Percentiles rank a stretch among this genome's conserved stretches.
Conservation (phyloP, 805 yeast species). For the Metschnikowia picachoensis region DNA sequence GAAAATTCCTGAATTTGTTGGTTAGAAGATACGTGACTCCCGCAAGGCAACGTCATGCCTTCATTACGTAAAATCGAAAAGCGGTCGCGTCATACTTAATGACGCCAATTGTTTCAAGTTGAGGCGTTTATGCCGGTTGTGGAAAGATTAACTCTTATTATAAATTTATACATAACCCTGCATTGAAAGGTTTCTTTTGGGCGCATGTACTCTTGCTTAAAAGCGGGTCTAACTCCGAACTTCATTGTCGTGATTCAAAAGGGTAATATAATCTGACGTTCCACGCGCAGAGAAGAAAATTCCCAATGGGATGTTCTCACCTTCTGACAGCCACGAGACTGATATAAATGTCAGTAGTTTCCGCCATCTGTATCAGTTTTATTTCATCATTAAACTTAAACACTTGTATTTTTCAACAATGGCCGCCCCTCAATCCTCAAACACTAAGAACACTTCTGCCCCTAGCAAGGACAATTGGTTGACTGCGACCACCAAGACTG, state of each 20-base stretch:
- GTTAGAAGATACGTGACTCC: no score
- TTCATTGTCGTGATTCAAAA: slow-evolving; percentile 5
- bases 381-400: background rate
- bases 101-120: no score
- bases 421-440: slow-evolving; percentile 12
- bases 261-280: slow-evolving; percentile 4
- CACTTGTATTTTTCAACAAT: slow-evolving; percentile 3
- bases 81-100: no score
- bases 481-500: slow-evolving; percentile 7
- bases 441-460: slow-evolving; percentile 2
- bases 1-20: no score
- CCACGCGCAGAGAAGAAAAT: slow-evolving; percentile 5
- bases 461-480: slow-evolving; percentile 11
- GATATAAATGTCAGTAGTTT: background rate
- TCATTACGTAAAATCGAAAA: no score
- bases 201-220: no score
- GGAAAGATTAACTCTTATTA: no score
- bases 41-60: no score
- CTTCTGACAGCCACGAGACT: background rate
- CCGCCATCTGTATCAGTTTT: background rate
- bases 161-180: no score
- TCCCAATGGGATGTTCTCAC: background rate
- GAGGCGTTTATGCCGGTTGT: no score
- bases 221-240: background rate
- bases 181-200: no score